These are phyloP conservation scores for Cladosporium halotolerans DNA, from an alignment of 2,329 filamentous ascomycete species.

Conservation along the genomic window DNA sequence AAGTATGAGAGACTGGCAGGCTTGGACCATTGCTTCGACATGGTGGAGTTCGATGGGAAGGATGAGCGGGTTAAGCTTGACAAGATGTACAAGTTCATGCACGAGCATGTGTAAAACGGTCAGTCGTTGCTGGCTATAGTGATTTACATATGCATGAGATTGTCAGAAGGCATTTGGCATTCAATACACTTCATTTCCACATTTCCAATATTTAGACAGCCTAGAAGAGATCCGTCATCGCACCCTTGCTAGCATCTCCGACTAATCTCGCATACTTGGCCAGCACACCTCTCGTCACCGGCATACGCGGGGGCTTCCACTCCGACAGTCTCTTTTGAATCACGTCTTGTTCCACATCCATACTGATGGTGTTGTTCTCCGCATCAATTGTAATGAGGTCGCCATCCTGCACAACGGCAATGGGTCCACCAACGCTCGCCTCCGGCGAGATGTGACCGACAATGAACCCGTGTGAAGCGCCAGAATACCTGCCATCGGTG, in stretches of 20 bases:
- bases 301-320: constrained; percentile 66
- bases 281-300: constrained; percentile 74
- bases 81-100: constrained; percentile 24
- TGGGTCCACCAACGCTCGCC: constrained; percentile 80
- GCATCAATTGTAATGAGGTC: constrained; percentile 85
- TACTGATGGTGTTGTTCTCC: constrained; percentile 63
- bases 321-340: constrained; percentile 55
- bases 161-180: no score
- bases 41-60: constrained; percentile 4
- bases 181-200: not conserved
- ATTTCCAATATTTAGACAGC: not conserved
- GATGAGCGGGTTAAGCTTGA: constrained; percentile 19
- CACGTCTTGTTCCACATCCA: constrained; percentile 68
- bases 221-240: constrained; percentile 73
- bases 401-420: constrained; percentile 73
- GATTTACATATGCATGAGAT: no score
- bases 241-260: constrained; percentile 84
- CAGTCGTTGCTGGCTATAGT: not conserved
- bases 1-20: constrained; percentile 23
- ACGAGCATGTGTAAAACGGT: constrained; percentile 20
- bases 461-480: constrained; percentile 86
- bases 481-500: constrained; percentile 84
- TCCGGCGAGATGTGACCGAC: constrained; percentile 91
- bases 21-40: constrained; percentile 25
- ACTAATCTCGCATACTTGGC: constrained; percentile 87